Conservation (phyloP, 345 rosid genomes). For the Alliaria petiolata region DNA sequence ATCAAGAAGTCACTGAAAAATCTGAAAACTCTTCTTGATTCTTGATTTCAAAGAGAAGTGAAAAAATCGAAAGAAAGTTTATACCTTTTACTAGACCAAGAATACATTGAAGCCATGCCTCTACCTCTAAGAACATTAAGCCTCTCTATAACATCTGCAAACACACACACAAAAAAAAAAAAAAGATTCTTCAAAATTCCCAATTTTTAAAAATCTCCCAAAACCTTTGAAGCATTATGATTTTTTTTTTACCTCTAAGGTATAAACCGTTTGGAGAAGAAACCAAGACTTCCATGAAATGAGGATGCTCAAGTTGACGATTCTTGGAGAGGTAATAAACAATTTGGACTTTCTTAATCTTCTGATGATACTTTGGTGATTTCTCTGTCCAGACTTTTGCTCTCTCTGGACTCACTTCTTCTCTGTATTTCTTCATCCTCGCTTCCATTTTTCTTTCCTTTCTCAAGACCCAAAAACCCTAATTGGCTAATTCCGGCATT, state of each 20-base stretch:
- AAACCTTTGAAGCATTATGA: not conserved
- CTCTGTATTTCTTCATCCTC: constrained; percentile 70
- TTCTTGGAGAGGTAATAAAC: constrained; percentile 89
- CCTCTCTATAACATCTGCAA: constrained; percentile 79
- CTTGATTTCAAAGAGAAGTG: not conserved
- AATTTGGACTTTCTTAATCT: constrained; percentile 66
- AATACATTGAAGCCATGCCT: constrained; percentile 88
- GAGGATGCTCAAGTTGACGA: constrained; percentile 97
- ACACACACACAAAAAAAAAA: not conserved
- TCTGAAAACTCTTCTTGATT: not conserved
- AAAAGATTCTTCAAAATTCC: not conserved
- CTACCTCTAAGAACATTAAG: constrained; percentile 91
- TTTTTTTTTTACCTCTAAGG: constrained; percentile 55
- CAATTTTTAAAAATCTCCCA: not conserved
- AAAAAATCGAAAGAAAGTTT: not conserved
- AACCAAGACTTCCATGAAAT: constrained; percentile 82
- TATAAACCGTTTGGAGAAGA: constrained; percentile 75
- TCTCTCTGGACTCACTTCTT: constrained; percentile 88
- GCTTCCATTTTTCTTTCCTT: constrained; percentile 45
- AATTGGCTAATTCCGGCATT: not conserved
- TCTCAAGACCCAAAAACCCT: constrained; percentile 3
- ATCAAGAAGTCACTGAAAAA: not conserved
- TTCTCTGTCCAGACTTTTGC: constrained; percentile 95
- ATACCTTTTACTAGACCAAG: constrained; percentile 94
- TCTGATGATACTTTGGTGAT: constrained; percentile 82